Evolutionary conservation across 805 yeast species (phyloP).

Genomic region (Candida golubevii): DNA sequence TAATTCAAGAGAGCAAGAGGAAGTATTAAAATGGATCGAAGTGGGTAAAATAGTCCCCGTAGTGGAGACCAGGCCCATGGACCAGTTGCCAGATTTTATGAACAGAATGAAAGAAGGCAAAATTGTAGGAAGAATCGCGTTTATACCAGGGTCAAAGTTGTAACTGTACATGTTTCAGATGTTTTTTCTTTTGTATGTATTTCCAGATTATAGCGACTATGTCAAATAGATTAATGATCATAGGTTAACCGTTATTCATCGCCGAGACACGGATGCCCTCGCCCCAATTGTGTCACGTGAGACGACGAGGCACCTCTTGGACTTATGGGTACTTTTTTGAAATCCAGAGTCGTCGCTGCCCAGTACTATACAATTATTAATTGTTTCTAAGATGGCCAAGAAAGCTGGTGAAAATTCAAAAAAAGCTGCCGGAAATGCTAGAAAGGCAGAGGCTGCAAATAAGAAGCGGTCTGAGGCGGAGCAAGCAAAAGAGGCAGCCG

Average conservation of each 20-base stretch:
- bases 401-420: constrained; percentile 45
- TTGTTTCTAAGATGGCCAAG: constrained; percentile 16
- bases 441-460: constrained; percentile 60
- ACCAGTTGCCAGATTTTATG: constrained; percentile 33
- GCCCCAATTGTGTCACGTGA: too few relatives aligned
- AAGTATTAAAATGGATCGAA: constrained; percentile 39
- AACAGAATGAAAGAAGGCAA: constrained; percentile 34
- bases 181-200: background rate
- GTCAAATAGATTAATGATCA: too few relatives aligned
- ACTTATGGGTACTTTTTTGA: too few relatives aligned
- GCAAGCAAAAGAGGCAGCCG: constrained; percentile 45
- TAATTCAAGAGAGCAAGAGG: constrained; percentile 38
- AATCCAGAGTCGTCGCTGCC: too few relatives aligned
- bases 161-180: background rate
- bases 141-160: constrained; percentile 16
- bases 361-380: too few relatives aligned
- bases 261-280: too few relatives aligned
- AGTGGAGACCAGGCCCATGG: constrained; percentile 26
- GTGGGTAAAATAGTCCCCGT: constrained; percentile 38
- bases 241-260: too few relatives aligned
- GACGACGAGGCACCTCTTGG: too few relatives aligned
- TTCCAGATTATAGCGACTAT: too few relatives aligned
- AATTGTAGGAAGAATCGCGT: constrained; percentile 41
- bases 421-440: constrained; percentile 61
- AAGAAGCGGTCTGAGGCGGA: constrained; percentile 52